A percentile compares a stretch with the other conserved stretches of the same genome.
These are phyloP conservation scores for Tulasnella sp. DNA, from an alignment of 768 basidiomycete species.

Conservation along the genomic window DNA sequence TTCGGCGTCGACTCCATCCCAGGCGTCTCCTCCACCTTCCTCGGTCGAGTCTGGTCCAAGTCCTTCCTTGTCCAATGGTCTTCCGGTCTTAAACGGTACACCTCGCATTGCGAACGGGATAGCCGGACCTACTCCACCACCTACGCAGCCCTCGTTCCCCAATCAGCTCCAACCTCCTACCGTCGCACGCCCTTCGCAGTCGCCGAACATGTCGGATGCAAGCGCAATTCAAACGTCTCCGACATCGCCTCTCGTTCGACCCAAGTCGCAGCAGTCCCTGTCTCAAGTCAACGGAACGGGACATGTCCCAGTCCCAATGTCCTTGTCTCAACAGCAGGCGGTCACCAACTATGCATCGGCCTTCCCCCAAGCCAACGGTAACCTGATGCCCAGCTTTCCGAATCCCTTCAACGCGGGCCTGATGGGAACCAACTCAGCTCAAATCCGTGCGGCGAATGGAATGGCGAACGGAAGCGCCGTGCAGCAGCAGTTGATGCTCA, in stretches of 20 bases:
- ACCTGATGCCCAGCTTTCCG: background rate
- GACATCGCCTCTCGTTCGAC: background rate
- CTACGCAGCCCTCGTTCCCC: background rate
- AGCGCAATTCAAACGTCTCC: background rate
- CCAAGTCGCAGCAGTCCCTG: background rate
- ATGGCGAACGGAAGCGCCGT: background rate
- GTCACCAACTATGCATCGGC: background rate
- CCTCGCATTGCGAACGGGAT: background rate
- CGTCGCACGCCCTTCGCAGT: background rate
- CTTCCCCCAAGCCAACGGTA: background rate
- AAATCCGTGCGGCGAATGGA: background rate
- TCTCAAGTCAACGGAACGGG: background rate
- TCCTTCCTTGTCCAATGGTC: background rate
- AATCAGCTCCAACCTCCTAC: background rate
- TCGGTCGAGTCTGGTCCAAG: background rate
- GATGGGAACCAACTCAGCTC: background rate
- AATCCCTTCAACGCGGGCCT: background rate
- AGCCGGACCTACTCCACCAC: background rate
- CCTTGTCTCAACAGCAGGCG: background rate
- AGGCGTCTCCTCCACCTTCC: background rate
- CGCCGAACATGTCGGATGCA: background rate
- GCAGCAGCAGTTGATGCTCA: constrained; percentile 3
- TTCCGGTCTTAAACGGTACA: background rate
- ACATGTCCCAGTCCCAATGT: background rate
- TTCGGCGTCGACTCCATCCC: background rate